A percentile compares a stretch with the other conserved stretches of the same genome.
Evolutionary conservation across 306 rosid genomes (phyloP).

Genomic region (Gillenia trifoliata): DNA sequence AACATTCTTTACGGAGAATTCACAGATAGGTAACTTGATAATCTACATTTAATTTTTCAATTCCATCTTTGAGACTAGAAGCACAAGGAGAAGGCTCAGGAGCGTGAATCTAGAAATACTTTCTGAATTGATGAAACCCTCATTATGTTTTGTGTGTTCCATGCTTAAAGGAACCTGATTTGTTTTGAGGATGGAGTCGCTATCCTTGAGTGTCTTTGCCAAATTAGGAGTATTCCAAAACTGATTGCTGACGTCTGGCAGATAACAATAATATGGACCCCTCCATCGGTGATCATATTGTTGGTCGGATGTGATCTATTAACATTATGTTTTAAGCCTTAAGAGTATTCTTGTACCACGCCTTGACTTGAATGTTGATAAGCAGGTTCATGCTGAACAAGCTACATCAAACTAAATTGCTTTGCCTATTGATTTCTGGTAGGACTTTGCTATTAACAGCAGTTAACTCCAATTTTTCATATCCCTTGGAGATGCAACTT

Average conservation of each 20-base stretch:
- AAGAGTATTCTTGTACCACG: slow-evolving; percentile 23
- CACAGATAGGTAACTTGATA: slow-evolving; percentile 53
- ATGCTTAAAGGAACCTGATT: slow-evolving; percentile 18
- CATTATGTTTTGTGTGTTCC: slow-evolving; percentile 24
- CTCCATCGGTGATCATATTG: slow-evolving; percentile 24
- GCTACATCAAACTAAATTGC: slow-evolving; percentile 28
- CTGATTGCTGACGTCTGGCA: slow-evolving; percentile 20
- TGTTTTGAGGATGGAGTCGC: slow-evolving; percentile 38
- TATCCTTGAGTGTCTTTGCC: slow-evolving; percentile 23
- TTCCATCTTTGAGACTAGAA: slow-evolving; percentile 57
- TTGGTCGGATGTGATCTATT: slow-evolving; percentile 25
- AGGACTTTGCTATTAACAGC: slow-evolving; percentile 25
- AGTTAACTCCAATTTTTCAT: slow-evolving; percentile 23
- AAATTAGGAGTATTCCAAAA: slow-evolving; percentile 40
- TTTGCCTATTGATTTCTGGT: slow-evolving; percentile 19
- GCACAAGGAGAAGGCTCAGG: slow-evolving; percentile 45
- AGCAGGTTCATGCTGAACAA: slow-evolving; percentile 22
- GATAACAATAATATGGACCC: slow-evolving; percentile 23
- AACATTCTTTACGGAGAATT: slow-evolving; percentile 23
- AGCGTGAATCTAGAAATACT: slow-evolving; percentile 45
- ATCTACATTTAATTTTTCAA: slow-evolving; percentile 40
- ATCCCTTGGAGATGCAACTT: slow-evolving; percentile 18
- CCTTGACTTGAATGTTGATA: slow-evolving; percentile 21
- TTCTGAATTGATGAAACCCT: slow-evolving; percentile 36
- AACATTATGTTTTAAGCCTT: slow-evolving; percentile 13